phyloP scores from a whole-genome alignment of 106 monocot species.

The Alisma plantagoaquatica region DNA sequence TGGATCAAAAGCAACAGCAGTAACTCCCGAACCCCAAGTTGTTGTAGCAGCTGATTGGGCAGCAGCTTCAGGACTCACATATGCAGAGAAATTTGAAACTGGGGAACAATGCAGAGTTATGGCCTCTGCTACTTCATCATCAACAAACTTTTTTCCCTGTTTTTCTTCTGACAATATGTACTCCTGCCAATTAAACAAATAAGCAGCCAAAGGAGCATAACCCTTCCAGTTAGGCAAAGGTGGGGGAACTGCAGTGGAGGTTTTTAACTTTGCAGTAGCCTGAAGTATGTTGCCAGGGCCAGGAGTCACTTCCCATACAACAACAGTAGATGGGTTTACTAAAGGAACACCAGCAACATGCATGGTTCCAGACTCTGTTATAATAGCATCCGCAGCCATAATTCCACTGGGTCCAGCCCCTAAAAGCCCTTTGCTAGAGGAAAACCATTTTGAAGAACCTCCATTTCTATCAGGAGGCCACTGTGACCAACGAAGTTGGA shows the following conservation, averaged over 20 bases:
- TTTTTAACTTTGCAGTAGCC: constrained; percentile 52
- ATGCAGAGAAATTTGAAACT: constrained; percentile 98
- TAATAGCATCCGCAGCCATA: constrained; percentile 99
- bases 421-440: constrained; percentile 92
- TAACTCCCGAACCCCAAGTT: constrained; percentile 98
- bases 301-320: constrained; percentile 98
- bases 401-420: constrained; percentile 99
- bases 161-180: constrained; percentile 64
- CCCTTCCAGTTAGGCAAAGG: constrained; percentile 76
- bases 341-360: constrained; percentile 98
- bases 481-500: constrained; percentile 96
- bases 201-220: constrained; percentile 78
- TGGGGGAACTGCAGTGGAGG: constrained; percentile 37
- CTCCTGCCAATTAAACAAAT: constrained; percentile 77
- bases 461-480: constrained; percentile 65
- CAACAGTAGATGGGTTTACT: constrained; percentile 97
- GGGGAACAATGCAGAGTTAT: constrained; percentile 87
- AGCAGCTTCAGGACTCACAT: constrained; percentile 96
- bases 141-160: constrained; percentile 50
- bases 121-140: constrained; percentile 50
- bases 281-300: constrained; percentile 90
- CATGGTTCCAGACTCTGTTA: constrained; percentile 83
- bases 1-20: constrained; percentile 98
- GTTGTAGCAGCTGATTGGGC: constrained; percentile 94
- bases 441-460: constrained; percentile 58